Percentiles rank a stretch among this genome's conserved stretches.
Evolutionary conservation across 257 asterid species (phyloP).

Genomic region (Petunia secreta): DNA sequence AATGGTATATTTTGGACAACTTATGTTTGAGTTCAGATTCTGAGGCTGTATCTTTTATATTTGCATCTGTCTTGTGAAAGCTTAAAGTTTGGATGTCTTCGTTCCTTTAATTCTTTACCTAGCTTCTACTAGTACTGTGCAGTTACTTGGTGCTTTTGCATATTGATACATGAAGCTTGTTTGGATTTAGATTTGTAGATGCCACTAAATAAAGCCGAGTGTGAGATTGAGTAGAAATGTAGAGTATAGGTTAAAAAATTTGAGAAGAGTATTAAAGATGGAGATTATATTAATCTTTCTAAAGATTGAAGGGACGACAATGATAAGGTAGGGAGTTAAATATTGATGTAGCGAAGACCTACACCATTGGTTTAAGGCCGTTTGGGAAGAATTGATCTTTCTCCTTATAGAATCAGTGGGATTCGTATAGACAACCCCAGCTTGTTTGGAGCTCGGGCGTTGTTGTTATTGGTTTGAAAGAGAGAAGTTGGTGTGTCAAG

Average conservation of each 20-base stretch:
- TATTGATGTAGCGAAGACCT: not conserved
- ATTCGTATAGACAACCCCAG: too few relatives aligned
- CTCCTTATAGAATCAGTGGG: not conserved
- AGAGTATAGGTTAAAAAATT: not conserved
- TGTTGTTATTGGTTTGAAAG: not conserved
- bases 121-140: not conserved
- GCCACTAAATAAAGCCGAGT: not conserved
- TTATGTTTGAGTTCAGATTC: not conserved
- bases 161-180: not conserved
- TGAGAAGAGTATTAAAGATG: not conserved
- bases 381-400: not conserved
- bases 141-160: not conserved
- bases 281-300: not conserved
- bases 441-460: too few relatives aligned
- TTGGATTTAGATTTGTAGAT: not conserved
- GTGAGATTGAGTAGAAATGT: not conserved
- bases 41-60: not conserved
- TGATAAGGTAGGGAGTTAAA: not conserved
- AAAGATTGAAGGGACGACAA: not conserved
- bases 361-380: not conserved
- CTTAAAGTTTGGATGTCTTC: not conserved
- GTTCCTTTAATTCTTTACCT: not conserved
- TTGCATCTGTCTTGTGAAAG: not conserved
- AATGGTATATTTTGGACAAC: constrained; percentile 6
- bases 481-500: not conserved